These are phyloP conservation scores for Helotiales sp. DNA, from an alignment of 2,329 filamentous ascomycete genomes.

Conservation along the genomic window DNA sequence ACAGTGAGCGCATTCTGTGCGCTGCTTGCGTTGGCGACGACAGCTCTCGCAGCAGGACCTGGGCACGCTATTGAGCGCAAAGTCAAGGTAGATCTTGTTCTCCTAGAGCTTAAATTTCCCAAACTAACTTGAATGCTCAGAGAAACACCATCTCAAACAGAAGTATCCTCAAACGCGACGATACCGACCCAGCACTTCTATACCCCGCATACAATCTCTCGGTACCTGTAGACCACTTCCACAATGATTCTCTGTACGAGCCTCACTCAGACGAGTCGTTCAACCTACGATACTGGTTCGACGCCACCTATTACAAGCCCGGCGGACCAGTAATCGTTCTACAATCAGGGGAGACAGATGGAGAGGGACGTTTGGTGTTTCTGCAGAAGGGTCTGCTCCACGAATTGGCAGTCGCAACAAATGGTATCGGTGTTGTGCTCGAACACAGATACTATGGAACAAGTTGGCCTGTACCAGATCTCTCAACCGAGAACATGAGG, in stretches of 20 bases:
- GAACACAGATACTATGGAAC: slow-evolving; percentile 87
- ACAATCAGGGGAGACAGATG: slow-evolving; percentile 69
- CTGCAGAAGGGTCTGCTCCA: slow-evolving; percentile 77
- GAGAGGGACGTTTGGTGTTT: slow-evolving; percentile 62
- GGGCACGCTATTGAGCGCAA: slow-evolving; percentile 22
- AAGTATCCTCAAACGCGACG: slow-evolving; percentile 17
- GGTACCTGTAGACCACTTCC: slow-evolving; percentile 72
- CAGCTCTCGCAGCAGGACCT: slow-evolving; percentile 15
- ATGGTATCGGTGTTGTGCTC: slow-evolving; percentile 76
- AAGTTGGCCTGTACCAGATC: slow-evolving; percentile 67
- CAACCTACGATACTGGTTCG: slow-evolving; percentile 79
- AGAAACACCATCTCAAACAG: slow-evolving; percentile 23
- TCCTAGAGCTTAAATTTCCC: neutral
- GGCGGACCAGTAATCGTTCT: slow-evolving; percentile 83
- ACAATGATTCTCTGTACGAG: slow-evolving; percentile 74
- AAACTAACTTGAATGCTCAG: slow-evolving; percentile 11
- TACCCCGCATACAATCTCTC: slow-evolving; percentile 39
- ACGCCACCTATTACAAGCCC: slow-evolving; percentile 69
- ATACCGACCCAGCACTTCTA: slow-evolving; percentile 26
- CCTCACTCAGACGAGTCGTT: slow-evolving; percentile 72
- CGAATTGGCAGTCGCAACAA: slow-evolving; percentile 67
- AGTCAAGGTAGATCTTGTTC: slow-evolving; percentile 16
- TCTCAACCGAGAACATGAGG: slow-evolving; percentile 69
- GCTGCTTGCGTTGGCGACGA: slow-evolving; percentile 19
- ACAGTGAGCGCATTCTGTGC: slow-evolving; percentile 15